These are phyloP conservation scores for Triangularia verruculosa DNA, from an alignment of 2,329 filamentous ascomycete species.

Conservation along the genomic window DNA sequence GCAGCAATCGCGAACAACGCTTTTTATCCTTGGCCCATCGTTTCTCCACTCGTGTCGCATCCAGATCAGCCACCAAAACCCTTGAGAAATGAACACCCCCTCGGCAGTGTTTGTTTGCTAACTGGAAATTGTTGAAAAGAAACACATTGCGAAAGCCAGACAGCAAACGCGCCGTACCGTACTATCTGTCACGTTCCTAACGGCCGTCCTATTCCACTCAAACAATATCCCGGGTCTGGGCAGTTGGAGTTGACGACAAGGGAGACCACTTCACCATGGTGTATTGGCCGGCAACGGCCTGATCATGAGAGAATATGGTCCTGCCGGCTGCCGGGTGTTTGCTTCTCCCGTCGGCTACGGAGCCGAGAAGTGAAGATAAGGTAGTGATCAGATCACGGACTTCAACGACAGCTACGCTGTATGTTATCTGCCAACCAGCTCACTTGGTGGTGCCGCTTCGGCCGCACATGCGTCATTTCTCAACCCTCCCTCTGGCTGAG, in stretches of 20 bases:
- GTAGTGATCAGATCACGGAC: not conserved
- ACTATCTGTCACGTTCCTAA: not conserved
- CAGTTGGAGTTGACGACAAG: not conserved
- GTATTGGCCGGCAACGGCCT: not conserved
- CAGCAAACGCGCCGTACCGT: not conserved
- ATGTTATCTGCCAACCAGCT: not conserved
- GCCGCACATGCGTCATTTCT: not conserved
- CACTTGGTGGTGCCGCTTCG: not conserved
- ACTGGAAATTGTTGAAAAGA: not conserved
- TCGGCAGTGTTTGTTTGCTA: not conserved
- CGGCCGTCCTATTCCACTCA: not conserved
- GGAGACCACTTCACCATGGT: not conserved
- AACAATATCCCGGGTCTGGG: not conserved
- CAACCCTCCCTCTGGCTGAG: not conserved
- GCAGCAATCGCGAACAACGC: slow-evolving; percentile 2
- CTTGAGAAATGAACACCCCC: not conserved
- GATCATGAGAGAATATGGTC: not conserved
- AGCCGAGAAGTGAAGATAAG: not conserved
- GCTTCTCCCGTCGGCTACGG: not conserved
- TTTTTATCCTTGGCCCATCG: not conserved
- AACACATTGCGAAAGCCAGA: not conserved
- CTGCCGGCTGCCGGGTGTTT: not conserved
- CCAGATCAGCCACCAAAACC: slow-evolving; percentile 1
- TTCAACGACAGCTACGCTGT: not conserved
- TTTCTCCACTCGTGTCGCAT: not conserved